Evolutionary conservation across 768 basidiomycete species (phyloP).

Genomic region (Mycena pura): DNA sequence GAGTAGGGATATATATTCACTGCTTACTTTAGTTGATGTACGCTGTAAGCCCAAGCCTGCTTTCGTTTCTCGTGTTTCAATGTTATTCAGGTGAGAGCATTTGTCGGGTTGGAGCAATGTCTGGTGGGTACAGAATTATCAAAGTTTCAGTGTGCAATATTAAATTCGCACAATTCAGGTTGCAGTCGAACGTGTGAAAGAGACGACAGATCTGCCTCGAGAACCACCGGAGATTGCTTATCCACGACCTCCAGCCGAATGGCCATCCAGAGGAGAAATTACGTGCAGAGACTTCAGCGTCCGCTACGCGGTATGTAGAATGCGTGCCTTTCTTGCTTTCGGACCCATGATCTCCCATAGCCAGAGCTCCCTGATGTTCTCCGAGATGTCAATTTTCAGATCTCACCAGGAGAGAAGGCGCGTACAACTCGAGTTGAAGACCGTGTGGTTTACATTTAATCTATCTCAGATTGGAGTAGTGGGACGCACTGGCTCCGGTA

Average conservation of each 20-base stretch:
- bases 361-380: conserved; percentile 87
- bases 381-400: conserved; percentile 49
- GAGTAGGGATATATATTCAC: neutral
- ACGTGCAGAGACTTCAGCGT: conserved; percentile 77
- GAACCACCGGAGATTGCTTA: conserved; percentile 88
- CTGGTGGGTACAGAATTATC: conserved; percentile 68
- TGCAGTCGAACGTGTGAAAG: conserved; percentile 81
- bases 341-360: conserved; percentile 40
- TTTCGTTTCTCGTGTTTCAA: neutral
- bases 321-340: no score
- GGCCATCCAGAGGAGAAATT: conserved; percentile 79
- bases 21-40: conserved; percentile 4
- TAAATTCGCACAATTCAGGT: neutral
- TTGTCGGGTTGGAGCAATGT: conserved; percentile 89
- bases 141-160: neutral
- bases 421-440: neutral
- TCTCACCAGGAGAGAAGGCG: conserved; percentile 19
- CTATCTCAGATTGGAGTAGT: conserved; percentile 35
- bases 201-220: conserved; percentile 78
- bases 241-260: conserved; percentile 75
- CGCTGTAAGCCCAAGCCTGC: neutral
- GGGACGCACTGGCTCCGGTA: conserved; percentile 63
- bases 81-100: conserved; percentile 63
- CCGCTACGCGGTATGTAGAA: conserved; percentile 68
- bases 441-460: neutral